Evolutionary conservation across 257 asterid genomes (phyloP), one percentile per base, ranked within the genome.

Genomic region (Solanum microdontum): DNA sequence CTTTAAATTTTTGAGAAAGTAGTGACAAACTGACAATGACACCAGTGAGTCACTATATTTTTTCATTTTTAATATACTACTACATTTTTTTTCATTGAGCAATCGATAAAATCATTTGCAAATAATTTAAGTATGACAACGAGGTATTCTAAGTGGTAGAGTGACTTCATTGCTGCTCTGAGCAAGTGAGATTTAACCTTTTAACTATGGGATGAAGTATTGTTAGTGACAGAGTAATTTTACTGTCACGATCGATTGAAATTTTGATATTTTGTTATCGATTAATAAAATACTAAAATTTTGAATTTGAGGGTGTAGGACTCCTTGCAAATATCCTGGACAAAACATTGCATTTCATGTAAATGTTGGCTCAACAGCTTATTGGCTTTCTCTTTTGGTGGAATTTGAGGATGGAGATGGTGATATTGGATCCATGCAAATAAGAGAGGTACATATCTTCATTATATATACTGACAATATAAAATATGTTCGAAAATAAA

Each of bases 371-470:
- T 97, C 99, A 76, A 97, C 99, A 4, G 87, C 91, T 39, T 94
- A 88, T 84, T 97, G 99, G 99, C 95, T 97, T 17, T 97, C 99
- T 1, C 91, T 97, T 32, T 87, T 97, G 87, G 96, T 94, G 60
- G 99, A 97, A 34, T 97, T 93, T 73, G 99, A 97, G 89, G 96
- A 92, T 87, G 99, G 96, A 40, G 99, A 97, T 89, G 99, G 99
- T 45, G 99, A 94, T 86, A 83, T 97, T 62, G 99, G 98, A 51
- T 94, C 98, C 7, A 97, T 97, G 99, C 98, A 95, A 69, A 93
- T 95, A 32, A 89, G 96, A 92, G 91, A 94, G 98, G 99, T 97
- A 94, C 24, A 8, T 17, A 37, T 23, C 3, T 73, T 19, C 5
- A 1, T 15, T 68, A 68, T 26, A 64, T 10, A 12, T 6, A 5